Conservation (phyloP, 2,329 filamentous ascomycete genomes). For the Aaosphaeria arxii region DNA sequence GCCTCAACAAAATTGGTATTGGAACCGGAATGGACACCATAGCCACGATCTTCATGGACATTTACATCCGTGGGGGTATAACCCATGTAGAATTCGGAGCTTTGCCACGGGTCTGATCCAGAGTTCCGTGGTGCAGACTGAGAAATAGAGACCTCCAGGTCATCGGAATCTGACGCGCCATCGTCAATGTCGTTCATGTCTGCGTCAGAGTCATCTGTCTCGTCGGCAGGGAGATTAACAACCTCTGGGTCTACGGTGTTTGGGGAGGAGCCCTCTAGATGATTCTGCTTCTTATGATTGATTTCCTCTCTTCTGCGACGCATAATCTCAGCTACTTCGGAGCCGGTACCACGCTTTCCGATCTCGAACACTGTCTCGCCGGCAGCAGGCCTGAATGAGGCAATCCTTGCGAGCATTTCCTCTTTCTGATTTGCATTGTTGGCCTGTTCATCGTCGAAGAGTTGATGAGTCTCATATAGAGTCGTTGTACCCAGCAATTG, state of each 20-base stretch:
- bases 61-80: constrained; percentile 83
- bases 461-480: constrained; percentile 72
- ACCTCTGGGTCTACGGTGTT: constrained; percentile 1
- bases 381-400: constrained; percentile 73
- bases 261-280: constrained; percentile 36
- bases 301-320: constrained; percentile 68
- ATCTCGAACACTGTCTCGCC: constrained; percentile 96
- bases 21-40: constrained; percentile 83
- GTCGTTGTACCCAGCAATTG: constrained; percentile 67
- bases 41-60: constrained; percentile 83
- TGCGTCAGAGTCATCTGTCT: constrained; percentile 6
- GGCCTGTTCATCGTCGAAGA: constrained; percentile 62
- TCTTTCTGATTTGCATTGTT: constrained; percentile 67
- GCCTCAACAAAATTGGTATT: constrained; percentile 79
- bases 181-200: constrained; percentile 33
- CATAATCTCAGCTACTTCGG: constrained; percentile 65
- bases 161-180: constrained; percentile 42
- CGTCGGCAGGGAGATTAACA: background rate
- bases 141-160: constrained; percentile 53
- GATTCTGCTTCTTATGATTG: constrained; percentile 51
- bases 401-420: constrained; percentile 84
- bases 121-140: constrained; percentile 31
- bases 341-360: constrained; percentile 61
- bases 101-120: constrained; percentile 61
- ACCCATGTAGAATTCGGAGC: constrained; percentile 92